Conservation (phyloP, 306 rosid species). For the Dalbergia cultrata region DNA sequence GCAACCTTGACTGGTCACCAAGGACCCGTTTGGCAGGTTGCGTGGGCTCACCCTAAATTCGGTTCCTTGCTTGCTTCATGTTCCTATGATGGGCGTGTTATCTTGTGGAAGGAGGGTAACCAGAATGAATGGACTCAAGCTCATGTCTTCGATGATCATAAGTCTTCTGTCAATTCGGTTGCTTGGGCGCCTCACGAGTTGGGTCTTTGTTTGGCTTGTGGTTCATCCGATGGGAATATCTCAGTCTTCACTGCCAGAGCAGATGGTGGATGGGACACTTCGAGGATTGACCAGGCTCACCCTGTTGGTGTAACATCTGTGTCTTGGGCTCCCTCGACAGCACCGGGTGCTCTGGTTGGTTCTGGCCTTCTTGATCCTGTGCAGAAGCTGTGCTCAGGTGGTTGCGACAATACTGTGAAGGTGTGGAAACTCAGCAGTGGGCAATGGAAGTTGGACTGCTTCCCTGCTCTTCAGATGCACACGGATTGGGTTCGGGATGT, state of each 20-base stretch:
- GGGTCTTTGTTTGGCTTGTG: conserved; percentile 78
- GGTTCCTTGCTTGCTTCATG: conserved; percentile 78
- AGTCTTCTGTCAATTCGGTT: conserved; percentile 70
- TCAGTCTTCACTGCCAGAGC: conserved; percentile 71
- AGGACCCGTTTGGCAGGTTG: conserved; percentile 83
- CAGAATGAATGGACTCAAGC: conserved; percentile 77
- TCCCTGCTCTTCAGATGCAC: conserved; percentile 81
- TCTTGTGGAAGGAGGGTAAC: conserved; percentile 83
- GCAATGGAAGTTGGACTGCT: conserved; percentile 84
- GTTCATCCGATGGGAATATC: conserved; percentile 81
- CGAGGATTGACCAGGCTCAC: conserved; percentile 75
- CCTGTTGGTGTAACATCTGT: conserved; percentile 84
- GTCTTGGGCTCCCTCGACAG: conserved; percentile 82
- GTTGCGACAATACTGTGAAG: conserved; percentile 79
- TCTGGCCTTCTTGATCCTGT: conserved; percentile 78
- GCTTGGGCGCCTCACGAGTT: conserved; percentile 93
- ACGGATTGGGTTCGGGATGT: conserved; percentile 83
- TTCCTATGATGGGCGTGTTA: conserved; percentile 72
- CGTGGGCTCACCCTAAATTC: conserved; percentile 83
- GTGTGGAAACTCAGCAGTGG: conserved; percentile 80
- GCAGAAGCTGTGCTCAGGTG: conserved; percentile 80
- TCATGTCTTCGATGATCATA: conserved; percentile 69
- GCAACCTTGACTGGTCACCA: conserved; percentile 73
- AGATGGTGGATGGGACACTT: conserved; percentile 75
- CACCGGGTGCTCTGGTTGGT: conserved; percentile 78